These are phyloP conservation scores for Exophiala viscosa DNA, from an alignment of 2,329 filamentous ascomycete species.

Conservation along the genomic window DNA sequence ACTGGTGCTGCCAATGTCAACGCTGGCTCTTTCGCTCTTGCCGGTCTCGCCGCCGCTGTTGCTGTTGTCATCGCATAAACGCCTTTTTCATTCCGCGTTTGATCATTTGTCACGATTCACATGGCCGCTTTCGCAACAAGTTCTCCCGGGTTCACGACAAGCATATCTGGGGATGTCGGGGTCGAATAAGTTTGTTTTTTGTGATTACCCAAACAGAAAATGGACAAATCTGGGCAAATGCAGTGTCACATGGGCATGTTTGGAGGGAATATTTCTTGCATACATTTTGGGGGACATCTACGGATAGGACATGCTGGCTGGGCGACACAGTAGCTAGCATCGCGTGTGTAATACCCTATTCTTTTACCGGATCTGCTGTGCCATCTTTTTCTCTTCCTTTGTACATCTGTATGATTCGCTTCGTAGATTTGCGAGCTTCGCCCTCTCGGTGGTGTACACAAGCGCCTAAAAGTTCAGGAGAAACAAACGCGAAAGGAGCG, in stretches of 20 bases:
- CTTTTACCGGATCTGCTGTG: conserved; percentile 17
- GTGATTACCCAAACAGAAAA: conserved; percentile 2
- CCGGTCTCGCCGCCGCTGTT: conserved; percentile 31
- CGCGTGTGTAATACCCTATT: conserved; percentile 25
- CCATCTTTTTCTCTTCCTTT: neutral
- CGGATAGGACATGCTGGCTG: conserved; percentile 24
- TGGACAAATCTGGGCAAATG: neutral
- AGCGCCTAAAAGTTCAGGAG: neutral
- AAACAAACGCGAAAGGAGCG: neutral
- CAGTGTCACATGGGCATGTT: conserved; percentile 4
- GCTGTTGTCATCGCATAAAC: conserved; percentile 34
- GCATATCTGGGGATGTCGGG: conserved; percentile 22
- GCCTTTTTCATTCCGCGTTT: conserved; percentile 11
- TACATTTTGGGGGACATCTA: conserved; percentile 19
- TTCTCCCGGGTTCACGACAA: conserved; percentile 11
- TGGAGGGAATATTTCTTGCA: conserved; percentile 22
- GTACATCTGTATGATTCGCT: neutral
- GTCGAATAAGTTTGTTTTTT: conserved; percentile 6
- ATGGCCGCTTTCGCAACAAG: conserved; percentile 17
- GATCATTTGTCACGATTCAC: conserved; percentile 22
- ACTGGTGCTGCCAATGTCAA: conserved; percentile 33
- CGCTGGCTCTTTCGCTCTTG: conserved; percentile 31
- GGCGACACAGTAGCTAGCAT: conserved; percentile 24
- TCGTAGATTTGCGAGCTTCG: neutral
- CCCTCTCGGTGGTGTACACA: too few relatives aligned